Evolutionary conservation across 345 rosid genomes (phyloP).

Genomic region (Citrus inodora): DNA sequence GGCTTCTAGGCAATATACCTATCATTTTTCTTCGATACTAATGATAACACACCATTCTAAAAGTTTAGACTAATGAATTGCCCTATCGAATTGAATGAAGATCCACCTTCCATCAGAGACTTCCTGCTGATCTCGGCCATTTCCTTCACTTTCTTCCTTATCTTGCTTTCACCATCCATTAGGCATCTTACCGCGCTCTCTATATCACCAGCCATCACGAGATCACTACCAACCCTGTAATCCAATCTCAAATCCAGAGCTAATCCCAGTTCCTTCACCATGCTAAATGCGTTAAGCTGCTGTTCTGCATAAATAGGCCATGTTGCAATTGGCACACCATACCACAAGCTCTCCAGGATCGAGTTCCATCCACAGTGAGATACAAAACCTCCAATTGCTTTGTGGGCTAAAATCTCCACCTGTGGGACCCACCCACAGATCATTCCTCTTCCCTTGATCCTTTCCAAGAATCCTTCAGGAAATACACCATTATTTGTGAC

Average conservation of each 20-base stretch:
- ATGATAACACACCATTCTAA: not conserved
- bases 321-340: conserved; percentile 38
- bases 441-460: conserved; percentile 21
- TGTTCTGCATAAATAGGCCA: conserved; percentile 56
- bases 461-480: conserved; percentile 33
- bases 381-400: conserved; percentile 36
- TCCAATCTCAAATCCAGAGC: conserved; percentile 38
- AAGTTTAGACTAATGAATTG: not conserved
- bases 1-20: not conserved
- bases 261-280: conserved; percentile 43
- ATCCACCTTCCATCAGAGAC: not conserved
- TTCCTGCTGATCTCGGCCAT: not conserved
- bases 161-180: conserved; percentile 35
- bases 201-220: not conserved
- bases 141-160: conserved; percentile 43
- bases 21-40: not conserved
- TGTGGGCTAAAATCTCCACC: conserved; percentile 33
- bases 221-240: conserved; percentile 14
- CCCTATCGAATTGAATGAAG: not conserved
- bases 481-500: conserved; percentile 14
- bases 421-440: conserved; percentile 45
- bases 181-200: not conserved
- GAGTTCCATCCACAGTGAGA: conserved; percentile 63
- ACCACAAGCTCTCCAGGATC: conserved; percentile 47
- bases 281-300: conserved; percentile 45